Conservation (phyloP, 1,284 basidiomycete genomes). For the Cutaneotrichosporon dermatis region DNA sequence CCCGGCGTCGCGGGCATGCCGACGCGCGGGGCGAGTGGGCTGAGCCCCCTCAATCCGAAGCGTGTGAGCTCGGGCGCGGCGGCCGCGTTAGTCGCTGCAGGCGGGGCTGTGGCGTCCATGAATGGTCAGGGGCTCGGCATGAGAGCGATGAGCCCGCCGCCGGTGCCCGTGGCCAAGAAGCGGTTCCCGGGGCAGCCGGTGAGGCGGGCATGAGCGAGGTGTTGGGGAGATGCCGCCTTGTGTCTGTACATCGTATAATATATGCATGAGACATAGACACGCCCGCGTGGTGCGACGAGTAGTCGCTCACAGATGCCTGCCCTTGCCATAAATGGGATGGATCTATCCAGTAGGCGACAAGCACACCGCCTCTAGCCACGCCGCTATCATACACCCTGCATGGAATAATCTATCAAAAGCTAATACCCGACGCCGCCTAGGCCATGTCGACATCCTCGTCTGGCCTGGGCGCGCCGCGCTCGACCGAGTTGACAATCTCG, state of each 20-base stretch:
- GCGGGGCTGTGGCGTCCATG: constrained; percentile 46
- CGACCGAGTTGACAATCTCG: constrained; percentile 59
- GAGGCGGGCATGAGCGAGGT: too few relatives aligned
- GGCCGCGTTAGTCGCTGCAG: constrained; percentile 24
- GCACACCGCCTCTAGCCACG: too few relatives aligned
- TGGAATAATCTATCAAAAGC: too few relatives aligned
- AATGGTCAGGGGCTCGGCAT: constrained; percentile 34
- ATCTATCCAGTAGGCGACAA: too few relatives aligned
- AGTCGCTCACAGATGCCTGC: too few relatives aligned
- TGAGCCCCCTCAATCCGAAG: constrained; percentile 45
- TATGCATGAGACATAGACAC: too few relatives aligned
- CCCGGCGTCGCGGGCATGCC: neutral
- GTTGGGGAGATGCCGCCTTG: too few relatives aligned
- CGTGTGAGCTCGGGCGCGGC: constrained; percentile 23
- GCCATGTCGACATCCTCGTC: constrained; percentile 46
- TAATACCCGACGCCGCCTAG: constrained; percentile 8
- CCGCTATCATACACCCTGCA: too few relatives aligned
- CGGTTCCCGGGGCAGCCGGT: neutral
- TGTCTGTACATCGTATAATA: too few relatives aligned
- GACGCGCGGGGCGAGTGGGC: constrained; percentile 17
- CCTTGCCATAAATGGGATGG: too few relatives aligned
- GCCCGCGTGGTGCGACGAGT: too few relatives aligned
- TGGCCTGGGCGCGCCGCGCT: constrained; percentile 50
- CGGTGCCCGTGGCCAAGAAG: neutral
- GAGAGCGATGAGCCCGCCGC: constrained; percentile 35